Evolutionary conservation across 768 basidiomycete genomes (phyloP).

Genomic region (Rhizopogon salebrosus): DNA sequence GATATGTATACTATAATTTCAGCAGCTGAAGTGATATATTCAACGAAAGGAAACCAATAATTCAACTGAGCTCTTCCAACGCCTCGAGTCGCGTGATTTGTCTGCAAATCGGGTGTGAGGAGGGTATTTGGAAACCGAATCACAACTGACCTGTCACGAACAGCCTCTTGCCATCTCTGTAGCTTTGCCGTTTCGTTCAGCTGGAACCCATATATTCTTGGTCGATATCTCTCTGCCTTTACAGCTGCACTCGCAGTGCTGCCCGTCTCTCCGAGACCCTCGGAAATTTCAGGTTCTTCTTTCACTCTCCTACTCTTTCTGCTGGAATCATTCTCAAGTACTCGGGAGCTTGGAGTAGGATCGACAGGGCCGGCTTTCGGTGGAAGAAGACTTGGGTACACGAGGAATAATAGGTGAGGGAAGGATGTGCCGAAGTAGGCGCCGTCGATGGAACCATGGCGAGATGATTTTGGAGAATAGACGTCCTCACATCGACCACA

Average conservation of each 20-base stretch:
- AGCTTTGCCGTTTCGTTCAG: conserved; percentile 90
- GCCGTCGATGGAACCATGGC: conserved; percentile 96
- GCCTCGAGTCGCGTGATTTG: conserved; percentile 49
- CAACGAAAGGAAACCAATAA: background rate
- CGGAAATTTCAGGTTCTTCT: conserved; percentile 46
- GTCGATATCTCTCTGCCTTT: conserved; percentile 89
- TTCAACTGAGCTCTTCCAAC: conserved; percentile 27
- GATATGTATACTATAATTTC: conserved; percentile 7
- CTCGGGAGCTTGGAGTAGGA: conserved; percentile 21
- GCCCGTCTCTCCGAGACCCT: conserved; percentile 58
- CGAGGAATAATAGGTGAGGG: conserved; percentile 94
- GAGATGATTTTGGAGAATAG: conserved; percentile 94
- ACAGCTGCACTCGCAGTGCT: conserved; percentile 80
- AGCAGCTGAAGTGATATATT: background rate
- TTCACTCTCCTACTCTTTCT: conserved; percentile 44
- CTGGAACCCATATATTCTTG: conserved; percentile 96
- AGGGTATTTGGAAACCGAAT: background rate
- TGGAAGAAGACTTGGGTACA: conserved; percentile 90
- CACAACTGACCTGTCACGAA: conserved; percentile 64
- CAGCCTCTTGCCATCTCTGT: conserved; percentile 94
- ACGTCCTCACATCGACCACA: conserved; percentile 98
- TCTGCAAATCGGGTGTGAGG: conserved; percentile 19
- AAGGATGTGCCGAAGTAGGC: conserved; percentile 99
- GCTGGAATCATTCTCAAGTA: conserved; percentile 22
- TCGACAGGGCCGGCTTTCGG: conserved; percentile 62